phyloP scores from a whole-genome alignment of 768 basidiomycete genomes.

The Auriscalpium orientale region DNA sequence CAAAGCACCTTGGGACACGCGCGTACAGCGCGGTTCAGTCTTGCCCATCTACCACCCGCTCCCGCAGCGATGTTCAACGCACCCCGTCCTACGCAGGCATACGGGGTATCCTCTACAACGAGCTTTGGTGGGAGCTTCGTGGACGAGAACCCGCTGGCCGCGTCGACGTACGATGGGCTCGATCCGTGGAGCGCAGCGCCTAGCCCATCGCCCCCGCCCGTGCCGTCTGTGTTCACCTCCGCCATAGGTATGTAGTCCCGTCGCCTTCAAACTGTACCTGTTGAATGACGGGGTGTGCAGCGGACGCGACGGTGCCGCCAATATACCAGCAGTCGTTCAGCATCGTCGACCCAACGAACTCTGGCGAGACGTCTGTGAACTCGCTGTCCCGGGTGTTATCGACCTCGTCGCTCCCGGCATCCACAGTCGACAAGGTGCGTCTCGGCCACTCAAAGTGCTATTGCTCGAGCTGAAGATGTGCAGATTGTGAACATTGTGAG shows the following conservation, averaged over 20 bases:
- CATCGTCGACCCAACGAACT: constrained; percentile 59
- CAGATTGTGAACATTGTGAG: constrained; percentile 90
- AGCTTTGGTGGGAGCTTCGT: constrained; percentile 69
- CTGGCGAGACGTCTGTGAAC: constrained; percentile 78
- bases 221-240: constrained; percentile 35
- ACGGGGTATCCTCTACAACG: constrained; percentile 45
- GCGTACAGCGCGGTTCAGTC: no score
- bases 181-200: constrained; percentile 75
- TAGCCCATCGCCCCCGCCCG: constrained; percentile 56
- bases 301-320: constrained; percentile 72
- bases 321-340: constrained; percentile 71
- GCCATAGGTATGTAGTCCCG: constrained; percentile 7
- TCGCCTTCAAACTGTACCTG: not conserved
- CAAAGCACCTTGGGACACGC: no score
- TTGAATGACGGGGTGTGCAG: constrained; percentile 30
- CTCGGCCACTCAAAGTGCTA: not conserved
- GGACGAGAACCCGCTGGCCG: constrained; percentile 63
- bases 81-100: constrained; percentile 66
- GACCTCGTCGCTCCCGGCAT: constrained; percentile 73
- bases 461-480: not conserved
- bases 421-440: constrained; percentile 73
- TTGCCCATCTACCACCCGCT: not conserved
- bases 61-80: constrained; percentile 69
- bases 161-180: constrained; percentile 62
- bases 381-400: constrained; percentile 72